A percentile compares a stretch with the other conserved stretches of the same genome.
phyloP scores from a whole-genome alignment of 2,329 filamentous ascomycete genomes.

The Atkinsonella hypoxylon region DNA sequence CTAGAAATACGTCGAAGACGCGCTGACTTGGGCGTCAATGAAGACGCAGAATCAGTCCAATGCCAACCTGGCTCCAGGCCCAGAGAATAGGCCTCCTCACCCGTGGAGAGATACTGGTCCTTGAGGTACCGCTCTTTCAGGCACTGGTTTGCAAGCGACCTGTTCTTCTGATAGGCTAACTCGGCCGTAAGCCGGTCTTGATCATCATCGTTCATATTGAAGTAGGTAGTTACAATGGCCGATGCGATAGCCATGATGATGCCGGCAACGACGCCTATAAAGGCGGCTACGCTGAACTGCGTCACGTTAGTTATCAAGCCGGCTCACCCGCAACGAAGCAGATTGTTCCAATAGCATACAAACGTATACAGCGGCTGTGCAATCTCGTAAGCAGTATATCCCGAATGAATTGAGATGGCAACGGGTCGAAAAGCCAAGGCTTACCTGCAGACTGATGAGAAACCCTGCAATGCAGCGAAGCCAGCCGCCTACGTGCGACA shows the following conservation, averaged over 20 bases:
- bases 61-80: conserved; percentile 27
- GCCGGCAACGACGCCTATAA: conserved; percentile 55
- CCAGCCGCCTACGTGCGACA: conserved; percentile 4
- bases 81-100: neutral
- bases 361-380: conserved; percentile 31
- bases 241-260: conserved; percentile 46
- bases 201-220: conserved; percentile 28
- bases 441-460: conserved; percentile 6
- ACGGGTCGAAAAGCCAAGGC: neutral
- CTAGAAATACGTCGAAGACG: conserved; percentile 32
- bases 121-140: conserved; percentile 6
- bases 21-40: conserved; percentile 3
- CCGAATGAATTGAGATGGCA: neutral
- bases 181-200: conserved; percentile 8
- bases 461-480: neutral
- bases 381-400: neutral
- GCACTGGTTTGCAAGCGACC: conserved; percentile 10
- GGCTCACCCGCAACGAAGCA: neutral
- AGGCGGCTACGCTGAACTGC: conserved; percentile 50
- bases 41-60: conserved; percentile 23
- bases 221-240: conserved; percentile 37
- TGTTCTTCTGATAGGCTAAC: conserved; percentile 1
- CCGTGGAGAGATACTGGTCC: conserved; percentile 4
- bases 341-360: conserved; percentile 17
- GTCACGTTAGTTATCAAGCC: neutral